Base-by-base conservation (phyloP, 805 yeast species). In the Martiniozyma abietophila region DNA sequence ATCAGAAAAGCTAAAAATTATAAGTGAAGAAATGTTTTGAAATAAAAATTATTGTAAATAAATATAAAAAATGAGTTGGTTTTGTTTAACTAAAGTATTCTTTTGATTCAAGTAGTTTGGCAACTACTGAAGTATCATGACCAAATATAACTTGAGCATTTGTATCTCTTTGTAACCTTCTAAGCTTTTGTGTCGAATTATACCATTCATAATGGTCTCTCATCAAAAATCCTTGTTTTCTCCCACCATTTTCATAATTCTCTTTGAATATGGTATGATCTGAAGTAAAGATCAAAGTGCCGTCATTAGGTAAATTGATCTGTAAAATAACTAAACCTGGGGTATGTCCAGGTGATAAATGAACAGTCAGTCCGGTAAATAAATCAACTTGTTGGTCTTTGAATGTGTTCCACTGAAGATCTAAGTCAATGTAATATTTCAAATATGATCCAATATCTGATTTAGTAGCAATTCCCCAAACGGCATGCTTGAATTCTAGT, bases 391-490 rank as follows among this genome's bases (percentile, higher is more conserved):
- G 19, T 17, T 22, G 17, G 14, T 31, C 34, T 14, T 31, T 31
- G 11, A 31, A 31, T 4, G 34, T 31, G 14, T 23, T 22, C 34
- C 34, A 31, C 8, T 31, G 25, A 12, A 31, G 34, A 25, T 31
- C 34, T 18, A 31, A 22, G 19, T 31, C 34, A 15, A 31, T 31
- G 14, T 31, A 31, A 19, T 31, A 31, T 8, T 22, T 31, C 22
- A 31, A 31, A 25, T 31, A 31, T 9, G 34, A 31, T 15, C 34
- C 34, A 14, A 31, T 23, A 6, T 31, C 34, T 8, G 34, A 31
- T 14, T 31, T 31, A 9, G 34, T 31, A 5, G 34, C 34, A n/a
- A 31, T 31, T 15, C 27, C 34, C 34, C 34, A 31, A n/a, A 31
- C 22, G 3, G 34, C 34, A 11, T 31, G 34, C 19, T 31, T 31